Evolutionary conservation across 163 green algal genomes (phyloP).

Genomic region (Volvox carteri): DNA sequence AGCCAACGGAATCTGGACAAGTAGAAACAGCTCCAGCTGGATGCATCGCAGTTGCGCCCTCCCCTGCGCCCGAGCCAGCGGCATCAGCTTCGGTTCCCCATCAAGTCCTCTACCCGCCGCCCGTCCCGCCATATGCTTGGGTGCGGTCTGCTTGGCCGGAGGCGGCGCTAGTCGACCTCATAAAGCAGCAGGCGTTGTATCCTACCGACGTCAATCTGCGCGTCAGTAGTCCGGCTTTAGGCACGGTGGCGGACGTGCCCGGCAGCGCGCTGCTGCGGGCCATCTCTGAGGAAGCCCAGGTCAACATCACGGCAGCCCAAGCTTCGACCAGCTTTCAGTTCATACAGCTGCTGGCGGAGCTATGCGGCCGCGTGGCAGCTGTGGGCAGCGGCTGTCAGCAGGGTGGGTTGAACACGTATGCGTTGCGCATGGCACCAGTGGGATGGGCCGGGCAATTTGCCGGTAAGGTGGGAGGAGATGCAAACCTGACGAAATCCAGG

Average conservation of each 20-base stretch:
- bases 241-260: background rate
- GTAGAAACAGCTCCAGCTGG: background rate
- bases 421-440: no score
- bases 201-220: conserved; percentile 40
- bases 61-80: conserved; percentile 32
- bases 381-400: background rate
- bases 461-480: no score
- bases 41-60: background rate
- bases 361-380: background rate
- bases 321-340: conserved; percentile 36
- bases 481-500: no score
- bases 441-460: no score
- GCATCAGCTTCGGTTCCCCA: conserved; percentile 10
- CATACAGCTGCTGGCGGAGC: conserved; percentile 40
- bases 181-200: conserved; percentile 51
- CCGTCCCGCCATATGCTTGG: conserved; percentile 23
- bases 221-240: background rate
- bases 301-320: background rate
- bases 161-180: conserved; percentile 17
- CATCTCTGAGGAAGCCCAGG: conserved; percentile 25
- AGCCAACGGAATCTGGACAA: conserved; percentile 4
- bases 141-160: conserved; percentile 49
- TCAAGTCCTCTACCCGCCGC: conserved; percentile 35
- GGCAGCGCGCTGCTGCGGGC: conserved; percentile 11
- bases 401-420: no score